A percentile compares a stretch with the other conserved stretches of the same genome.
These are phyloP conservation scores for Pyrus hybrid DNA, from an alignment of 331 rosid genomes.

Conservation along the genomic window DNA sequence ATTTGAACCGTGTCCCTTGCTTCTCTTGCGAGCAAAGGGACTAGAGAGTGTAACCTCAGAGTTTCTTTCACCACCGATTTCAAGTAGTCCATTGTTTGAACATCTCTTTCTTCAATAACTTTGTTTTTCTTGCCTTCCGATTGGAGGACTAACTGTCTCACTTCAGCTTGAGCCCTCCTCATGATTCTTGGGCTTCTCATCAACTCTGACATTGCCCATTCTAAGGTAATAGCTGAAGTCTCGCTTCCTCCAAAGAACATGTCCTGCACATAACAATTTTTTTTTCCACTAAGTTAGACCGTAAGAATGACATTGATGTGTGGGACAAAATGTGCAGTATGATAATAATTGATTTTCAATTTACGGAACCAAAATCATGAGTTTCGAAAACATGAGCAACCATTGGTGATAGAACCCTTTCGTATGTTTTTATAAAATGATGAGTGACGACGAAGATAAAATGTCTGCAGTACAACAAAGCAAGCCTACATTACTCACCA, in stretches of 20 bases:
- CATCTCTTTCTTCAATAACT: not conserved
- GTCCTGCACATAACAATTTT: conserved; percentile 3
- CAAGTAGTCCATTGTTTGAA: conserved; percentile 12
- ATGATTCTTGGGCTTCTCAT: conserved; percentile 24
- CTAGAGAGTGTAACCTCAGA: conserved; percentile 26
- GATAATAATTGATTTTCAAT: too few relatives aligned
- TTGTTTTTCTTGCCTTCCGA: not conserved
- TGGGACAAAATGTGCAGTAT: too few relatives aligned
- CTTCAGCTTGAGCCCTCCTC: conserved; percentile 10
- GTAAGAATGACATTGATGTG: too few relatives aligned
- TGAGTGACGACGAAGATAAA: too few relatives aligned
- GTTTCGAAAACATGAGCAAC: too few relatives aligned
- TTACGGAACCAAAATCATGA: too few relatives aligned
- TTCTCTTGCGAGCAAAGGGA: conserved; percentile 23
- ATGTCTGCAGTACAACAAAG: not conserved
- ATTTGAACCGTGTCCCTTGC: conserved; percentile 7
- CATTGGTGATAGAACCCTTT: too few relatives aligned
- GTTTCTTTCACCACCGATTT: conserved; percentile 26
- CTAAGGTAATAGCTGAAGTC: not conserved
- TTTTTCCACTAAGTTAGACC: too few relatives aligned
- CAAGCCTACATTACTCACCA: conserved; percentile 4
- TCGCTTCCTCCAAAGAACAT: not conserved
- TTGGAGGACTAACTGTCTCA: conserved; percentile 1
- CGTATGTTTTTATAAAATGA: too few relatives aligned
- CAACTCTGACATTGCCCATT: conserved; percentile 32